Percentiles rank a stretch among this genome's conserved stretches.
phyloP scores from a whole-genome alignment of 495 filamentous ascomycete genomes.

The Sporormia fimetaria region DNA sequence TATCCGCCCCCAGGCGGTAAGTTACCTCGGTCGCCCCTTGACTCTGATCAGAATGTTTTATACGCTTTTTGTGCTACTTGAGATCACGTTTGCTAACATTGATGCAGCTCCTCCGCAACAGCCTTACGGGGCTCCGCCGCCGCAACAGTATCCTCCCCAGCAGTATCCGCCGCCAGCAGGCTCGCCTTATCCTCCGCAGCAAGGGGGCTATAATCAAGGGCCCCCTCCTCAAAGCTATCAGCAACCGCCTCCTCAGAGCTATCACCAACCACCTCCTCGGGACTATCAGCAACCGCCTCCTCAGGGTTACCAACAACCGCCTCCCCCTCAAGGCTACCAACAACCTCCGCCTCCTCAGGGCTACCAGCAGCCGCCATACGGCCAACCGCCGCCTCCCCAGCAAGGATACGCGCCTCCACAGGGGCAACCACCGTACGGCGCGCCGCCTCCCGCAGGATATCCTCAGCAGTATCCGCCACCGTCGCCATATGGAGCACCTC shows the following conservation, averaged over 20 bases:
- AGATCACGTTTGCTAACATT: too few species aligned
- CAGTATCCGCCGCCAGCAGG: too few species aligned
- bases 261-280: not conserved
- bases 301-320: constrained; percentile 14
- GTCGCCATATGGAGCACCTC: constrained; percentile 7
- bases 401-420: not conserved
- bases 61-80: too few species aligned
- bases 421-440: constrained; percentile 1
- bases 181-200: constrained; percentile 7
- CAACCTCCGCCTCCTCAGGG: constrained; percentile 25
- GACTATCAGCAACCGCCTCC: constrained; percentile 19
- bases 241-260: constrained; percentile 13
- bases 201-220: constrained; percentile 15
- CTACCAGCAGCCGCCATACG: constrained; percentile 19
- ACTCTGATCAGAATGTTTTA: too few species aligned
- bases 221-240: constrained; percentile 5
- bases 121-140: too few species aligned
- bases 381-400: constrained; percentile 3
- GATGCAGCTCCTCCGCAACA: too few species aligned
- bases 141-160: too few species aligned
- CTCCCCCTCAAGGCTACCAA: constrained; percentile 25
- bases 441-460: not conserved
- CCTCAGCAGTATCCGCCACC: not conserved
- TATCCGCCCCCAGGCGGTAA: too few species aligned
- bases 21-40: too few species aligned